Conservation (phyloP, 2,329 filamentous ascomycete genomes). For the Exophiala sp. region DNA sequence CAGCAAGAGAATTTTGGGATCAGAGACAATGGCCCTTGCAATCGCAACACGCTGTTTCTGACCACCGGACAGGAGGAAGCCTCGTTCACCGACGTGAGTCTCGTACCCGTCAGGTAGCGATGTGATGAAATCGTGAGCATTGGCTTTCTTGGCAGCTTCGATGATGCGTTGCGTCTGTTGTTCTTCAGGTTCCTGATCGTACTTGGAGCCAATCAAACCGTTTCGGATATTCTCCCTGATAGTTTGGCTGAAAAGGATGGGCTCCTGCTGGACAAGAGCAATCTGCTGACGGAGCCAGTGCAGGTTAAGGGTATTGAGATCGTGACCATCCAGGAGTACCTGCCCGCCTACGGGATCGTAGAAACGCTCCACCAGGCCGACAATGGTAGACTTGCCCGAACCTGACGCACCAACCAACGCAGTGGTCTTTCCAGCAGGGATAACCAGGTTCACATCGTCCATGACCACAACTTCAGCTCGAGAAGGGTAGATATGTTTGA, state of each 20-base stretch:
- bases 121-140: conserved; percentile 88
- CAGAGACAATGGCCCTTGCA: conserved; percentile 81
- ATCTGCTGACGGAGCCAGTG: conserved; percentile 91
- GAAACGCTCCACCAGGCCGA: conserved; percentile 89
- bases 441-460: conserved; percentile 71
- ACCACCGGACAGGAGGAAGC: conserved; percentile 86
- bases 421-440: conserved; percentile 87
- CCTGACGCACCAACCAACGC: conserved; percentile 92
- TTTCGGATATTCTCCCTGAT: conserved; percentile 89
- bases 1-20: conserved; percentile 86
- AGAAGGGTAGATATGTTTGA: conserved; percentile 94
- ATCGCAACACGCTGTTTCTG: conserved; percentile 98
- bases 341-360: conserved; percentile 82
- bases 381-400: conserved; percentile 90
- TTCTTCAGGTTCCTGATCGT: conserved; percentile 66
- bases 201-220: conserved; percentile 79
- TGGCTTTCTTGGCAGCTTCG: conserved; percentile 82
- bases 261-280: conserved; percentile 88
- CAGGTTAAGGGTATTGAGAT: conserved; percentile 77
- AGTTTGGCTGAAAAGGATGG: conserved; percentile 81
- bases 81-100: conserved; percentile 92
- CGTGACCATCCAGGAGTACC: conserved; percentile 76
- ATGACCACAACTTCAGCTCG: conserved; percentile 87
- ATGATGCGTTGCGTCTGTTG: conserved; percentile 68
- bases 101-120: conserved; percentile 82